Evolutionary conservation across 352 stramenopile species (phyloP).

Genomic region (Phytophthora rubi): DNA sequence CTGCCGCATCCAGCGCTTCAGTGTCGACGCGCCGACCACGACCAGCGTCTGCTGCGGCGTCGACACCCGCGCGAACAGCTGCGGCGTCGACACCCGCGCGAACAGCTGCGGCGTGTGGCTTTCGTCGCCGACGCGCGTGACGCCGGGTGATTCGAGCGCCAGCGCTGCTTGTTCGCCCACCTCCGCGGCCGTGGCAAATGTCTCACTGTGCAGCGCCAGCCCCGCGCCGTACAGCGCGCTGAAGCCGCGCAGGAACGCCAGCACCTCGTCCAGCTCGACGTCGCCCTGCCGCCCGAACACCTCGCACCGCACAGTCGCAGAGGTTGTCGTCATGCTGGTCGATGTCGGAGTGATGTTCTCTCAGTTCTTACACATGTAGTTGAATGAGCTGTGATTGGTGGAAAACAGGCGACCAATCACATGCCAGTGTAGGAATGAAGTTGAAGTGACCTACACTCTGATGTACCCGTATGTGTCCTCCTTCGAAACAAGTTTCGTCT

Average conservation of each 20-base stretch:
- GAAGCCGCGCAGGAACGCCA: constrained; percentile 60
- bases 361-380: neutral
- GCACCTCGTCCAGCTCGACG: constrained; percentile 31
- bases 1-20: constrained; percentile 44
- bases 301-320: constrained; percentile 37
- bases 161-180: constrained; percentile 22
- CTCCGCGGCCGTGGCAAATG: constrained; percentile 15
- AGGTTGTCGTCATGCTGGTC: constrained; percentile 2
- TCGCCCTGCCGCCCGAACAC: constrained; percentile 41
- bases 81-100: constrained; percentile 22
- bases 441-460: neutral
- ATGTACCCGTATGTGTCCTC: neutral
- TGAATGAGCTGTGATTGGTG: neutral
- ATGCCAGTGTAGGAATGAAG: neutral
- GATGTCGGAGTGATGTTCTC: too few relatives aligned
- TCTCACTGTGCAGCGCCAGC: constrained; percentile 44
- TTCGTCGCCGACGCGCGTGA: constrained; percentile 22
- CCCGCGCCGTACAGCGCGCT: constrained; percentile 59
- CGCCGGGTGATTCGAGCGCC: constrained; percentile 16
- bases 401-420: neutral
- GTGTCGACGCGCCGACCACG: constrained; percentile 33
- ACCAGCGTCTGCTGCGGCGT: constrained; percentile 31
- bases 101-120: constrained; percentile 15
- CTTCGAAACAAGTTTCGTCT: too few relatives aligned
- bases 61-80: constrained; percentile 39